Conservation (phyloP, 805 yeast species). For the Hanseniaspora lindneri region DNA sequence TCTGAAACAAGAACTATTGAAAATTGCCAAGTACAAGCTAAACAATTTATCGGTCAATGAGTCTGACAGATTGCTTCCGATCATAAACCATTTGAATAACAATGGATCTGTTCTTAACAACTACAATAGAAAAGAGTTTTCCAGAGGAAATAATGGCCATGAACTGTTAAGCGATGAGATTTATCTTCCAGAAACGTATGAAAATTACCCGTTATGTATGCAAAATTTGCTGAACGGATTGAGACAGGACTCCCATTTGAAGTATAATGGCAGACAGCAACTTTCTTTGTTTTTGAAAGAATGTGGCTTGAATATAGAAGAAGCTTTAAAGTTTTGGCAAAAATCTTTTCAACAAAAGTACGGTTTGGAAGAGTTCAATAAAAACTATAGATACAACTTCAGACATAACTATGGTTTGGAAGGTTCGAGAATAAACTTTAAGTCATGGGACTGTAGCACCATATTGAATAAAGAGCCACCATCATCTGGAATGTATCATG, state of each 20-base stretch:
- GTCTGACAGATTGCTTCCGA: constrained; percentile 78
- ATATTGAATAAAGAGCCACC: constrained; percentile 66
- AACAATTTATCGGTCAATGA: constrained; percentile 52
- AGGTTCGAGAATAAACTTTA: constrained; percentile 76
- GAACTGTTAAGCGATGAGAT: constrained; percentile 55
- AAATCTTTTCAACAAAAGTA: constrained; percentile 53
- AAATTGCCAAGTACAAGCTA: constrained; percentile 68
- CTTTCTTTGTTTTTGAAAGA: constrained; percentile 76
- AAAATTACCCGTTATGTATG: constrained; percentile 78
- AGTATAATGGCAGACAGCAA: constrained; percentile 76
- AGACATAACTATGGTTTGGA: constrained; percentile 85
- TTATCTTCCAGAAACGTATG: constrained; percentile 39
- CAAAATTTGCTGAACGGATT: constrained; percentile 53
- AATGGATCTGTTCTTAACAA: constrained; percentile 54
- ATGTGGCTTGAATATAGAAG: constrained; percentile 76
- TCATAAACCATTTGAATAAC: constrained; percentile 58
- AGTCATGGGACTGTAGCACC: constrained; percentile 74
- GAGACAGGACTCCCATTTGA: constrained; percentile 53
- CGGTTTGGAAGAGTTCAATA: constrained; percentile 64
- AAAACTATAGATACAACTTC: constrained; percentile 79
- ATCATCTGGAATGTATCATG: constrained; percentile 59
- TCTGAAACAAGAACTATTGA: constrained; percentile 41
- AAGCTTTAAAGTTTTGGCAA: constrained; percentile 78
- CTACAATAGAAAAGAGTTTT: constrained; percentile 30
- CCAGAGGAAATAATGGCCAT: constrained; percentile 27